phyloP scores from a whole-genome alignment of 2,329 filamentous ascomycete species.

The Aspergillus flavus region DNA sequence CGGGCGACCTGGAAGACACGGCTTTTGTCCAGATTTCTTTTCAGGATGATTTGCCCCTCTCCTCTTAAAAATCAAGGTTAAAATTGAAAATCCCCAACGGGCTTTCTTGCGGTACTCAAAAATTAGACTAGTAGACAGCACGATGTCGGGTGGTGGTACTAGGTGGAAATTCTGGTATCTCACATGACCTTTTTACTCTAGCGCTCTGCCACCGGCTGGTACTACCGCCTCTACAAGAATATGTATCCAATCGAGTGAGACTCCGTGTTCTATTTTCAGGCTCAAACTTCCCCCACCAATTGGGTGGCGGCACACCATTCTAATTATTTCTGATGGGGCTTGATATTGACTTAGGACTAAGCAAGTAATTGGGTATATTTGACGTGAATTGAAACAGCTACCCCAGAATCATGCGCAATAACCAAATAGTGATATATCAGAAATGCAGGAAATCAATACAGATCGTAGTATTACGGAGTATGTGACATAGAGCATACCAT shows the following conservation, averaged over 20 bases:
- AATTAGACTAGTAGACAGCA: not conserved
- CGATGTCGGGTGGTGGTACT: too few relatives aligned
- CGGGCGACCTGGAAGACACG: not conserved
- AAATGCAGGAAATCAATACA: not conserved
- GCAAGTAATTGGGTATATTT: not conserved
- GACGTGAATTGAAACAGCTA: not conserved
- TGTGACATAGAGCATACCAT: not conserved
- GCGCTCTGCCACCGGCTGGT: not conserved
- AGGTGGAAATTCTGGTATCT: not conserved
- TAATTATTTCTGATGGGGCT: not conserved
- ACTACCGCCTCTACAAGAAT: not conserved
- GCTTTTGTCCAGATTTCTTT: not conserved
- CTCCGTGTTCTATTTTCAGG: constrained; percentile 5
- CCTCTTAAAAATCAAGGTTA: not conserved
- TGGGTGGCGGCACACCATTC: not conserved
- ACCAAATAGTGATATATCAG: constrained; percentile 3
- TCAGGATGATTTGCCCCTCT: not conserved
- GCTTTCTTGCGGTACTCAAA: not conserved
- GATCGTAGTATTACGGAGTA: not conserved
- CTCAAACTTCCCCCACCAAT: not conserved
- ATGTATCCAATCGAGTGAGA: not conserved
- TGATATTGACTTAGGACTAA: not conserved
- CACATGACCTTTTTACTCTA: not conserved
- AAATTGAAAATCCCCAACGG: not conserved
- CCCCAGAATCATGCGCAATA: not conserved